Conservation (phyloP, 192 early-diverging fungal genomes). For the Entomortierella lignicola region DNA sequence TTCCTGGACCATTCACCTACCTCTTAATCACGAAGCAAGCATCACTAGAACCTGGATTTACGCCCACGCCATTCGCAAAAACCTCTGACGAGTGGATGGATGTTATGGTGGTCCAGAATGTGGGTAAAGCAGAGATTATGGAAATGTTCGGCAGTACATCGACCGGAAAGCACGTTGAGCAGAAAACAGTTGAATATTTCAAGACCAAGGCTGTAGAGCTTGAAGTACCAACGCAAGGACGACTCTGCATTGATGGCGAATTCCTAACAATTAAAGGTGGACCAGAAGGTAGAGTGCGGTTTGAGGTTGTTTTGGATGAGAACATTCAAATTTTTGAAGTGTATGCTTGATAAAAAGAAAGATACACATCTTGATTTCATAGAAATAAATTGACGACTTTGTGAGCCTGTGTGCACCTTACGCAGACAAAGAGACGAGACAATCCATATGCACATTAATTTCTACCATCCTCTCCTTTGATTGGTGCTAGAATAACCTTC, state of each 20-base stretch:
- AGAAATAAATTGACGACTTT: too few relatives aligned
- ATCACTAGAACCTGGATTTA: slow-evolving; percentile 61
- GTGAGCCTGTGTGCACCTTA: too few relatives aligned
- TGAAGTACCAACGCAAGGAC: slow-evolving; percentile 46
- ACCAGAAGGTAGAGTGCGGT: slow-evolving; percentile 23
- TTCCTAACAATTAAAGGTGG: slow-evolving; percentile 32
- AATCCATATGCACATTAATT: too few relatives aligned
- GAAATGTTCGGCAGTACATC: slow-evolving; percentile 41
- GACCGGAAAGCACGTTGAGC: slow-evolving; percentile 51
- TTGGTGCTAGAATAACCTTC: too few relatives aligned
- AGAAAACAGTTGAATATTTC: slow-evolving; percentile 57
- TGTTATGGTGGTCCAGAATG: slow-evolving; percentile 53
- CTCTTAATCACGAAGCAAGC: slow-evolving; percentile 59
- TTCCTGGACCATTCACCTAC: slow-evolving; percentile 57
- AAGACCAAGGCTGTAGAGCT: slow-evolving; percentile 52
- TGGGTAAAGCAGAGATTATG: slow-evolving; percentile 42
- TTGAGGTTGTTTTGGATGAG: slow-evolving; percentile 26
- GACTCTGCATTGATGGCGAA: slow-evolving; percentile 64
- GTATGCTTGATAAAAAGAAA: slow-evolving; percentile 8
- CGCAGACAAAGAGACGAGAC: too few relatives aligned
- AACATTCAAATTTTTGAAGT: slow-evolving; percentile 35
- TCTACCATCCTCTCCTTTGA: too few relatives aligned
- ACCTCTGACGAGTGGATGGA: slow-evolving; percentile 58
- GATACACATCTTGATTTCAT: not conserved
- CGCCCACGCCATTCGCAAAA: slow-evolving; percentile 57